Evolutionary conservation across 1,284 basidiomycete genomes (phyloP).

Genomic region (Microbotryomycetes sp.): DNA sequence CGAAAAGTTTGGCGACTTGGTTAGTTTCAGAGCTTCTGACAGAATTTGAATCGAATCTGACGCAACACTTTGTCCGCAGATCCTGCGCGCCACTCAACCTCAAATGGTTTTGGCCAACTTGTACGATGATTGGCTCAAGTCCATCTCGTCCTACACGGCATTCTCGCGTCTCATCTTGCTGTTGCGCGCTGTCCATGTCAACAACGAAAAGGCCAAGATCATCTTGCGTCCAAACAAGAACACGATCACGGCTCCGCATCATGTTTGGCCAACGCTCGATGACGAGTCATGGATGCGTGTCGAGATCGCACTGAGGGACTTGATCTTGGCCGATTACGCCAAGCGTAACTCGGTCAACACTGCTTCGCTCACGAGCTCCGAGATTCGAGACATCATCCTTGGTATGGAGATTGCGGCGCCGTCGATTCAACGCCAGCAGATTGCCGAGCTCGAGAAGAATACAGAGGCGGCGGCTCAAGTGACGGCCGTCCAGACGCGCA

Average conservation of each 20-base stretch:
- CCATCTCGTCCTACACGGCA: constrained; percentile 96
- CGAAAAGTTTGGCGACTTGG: constrained; percentile 99
- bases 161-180: constrained; percentile 96
- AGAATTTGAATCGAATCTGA: constrained; percentile 45
- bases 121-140: constrained; percentile 99
- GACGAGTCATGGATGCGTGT: constrained; percentile 99
- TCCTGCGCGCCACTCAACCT: constrained; percentile 82
- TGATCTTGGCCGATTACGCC: constrained; percentile 74
- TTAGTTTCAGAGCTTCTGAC: constrained; percentile 47
- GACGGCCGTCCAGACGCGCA: constrained; percentile 93
- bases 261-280: constrained; percentile 90
- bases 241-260: constrained; percentile 91
- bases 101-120: constrained; percentile 98
- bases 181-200: constrained; percentile 93
- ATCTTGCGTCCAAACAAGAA: constrained; percentile 50
- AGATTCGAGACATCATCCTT: constrained; percentile 92
- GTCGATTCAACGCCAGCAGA: constrained; percentile 85
- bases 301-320: constrained; percentile 74
- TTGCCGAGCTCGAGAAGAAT: constrained; percentile 97
- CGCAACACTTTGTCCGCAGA: constrained; percentile 15
- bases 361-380: constrained; percentile 88
- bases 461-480: constrained; percentile 90
- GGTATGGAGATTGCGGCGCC: constrained; percentile 92
- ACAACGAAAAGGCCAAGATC: constrained; percentile 95
- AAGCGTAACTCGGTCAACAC: constrained; percentile 99